Evolutionary conservation across 257 asterid species (phyloP).

Genomic region (Vinca minor): DNA sequence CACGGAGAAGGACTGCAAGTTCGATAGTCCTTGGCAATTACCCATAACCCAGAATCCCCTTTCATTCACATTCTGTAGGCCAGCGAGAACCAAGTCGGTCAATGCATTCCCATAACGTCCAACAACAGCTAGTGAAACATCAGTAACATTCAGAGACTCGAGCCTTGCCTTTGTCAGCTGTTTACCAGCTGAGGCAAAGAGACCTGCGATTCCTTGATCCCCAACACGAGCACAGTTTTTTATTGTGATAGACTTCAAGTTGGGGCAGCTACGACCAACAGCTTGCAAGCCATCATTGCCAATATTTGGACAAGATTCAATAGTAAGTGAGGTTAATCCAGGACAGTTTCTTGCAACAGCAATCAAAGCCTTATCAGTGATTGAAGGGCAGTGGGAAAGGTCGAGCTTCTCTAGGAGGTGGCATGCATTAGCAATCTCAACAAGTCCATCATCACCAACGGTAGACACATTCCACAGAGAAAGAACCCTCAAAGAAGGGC

Average conservation of each 20-base stretch:
- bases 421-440: constrained; percentile 64
- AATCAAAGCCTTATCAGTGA: constrained; percentile 57
- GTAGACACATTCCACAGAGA: constrained; percentile 75
- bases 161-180: constrained; percentile 49
- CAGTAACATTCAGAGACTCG: constrained; percentile 52
- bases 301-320: constrained; percentile 79
- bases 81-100: constrained; percentile 43
- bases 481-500: constrained; percentile 63
- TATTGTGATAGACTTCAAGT: constrained; percentile 44
- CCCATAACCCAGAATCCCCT: constrained; percentile 99
- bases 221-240: constrained; percentile 63
- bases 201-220: constrained; percentile 62
- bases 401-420: constrained; percentile 74
- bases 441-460: constrained; percentile 62
- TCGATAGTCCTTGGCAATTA: constrained; percentile 58
- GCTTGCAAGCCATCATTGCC: constrained; percentile 66
- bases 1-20: constrained; percentile 57
- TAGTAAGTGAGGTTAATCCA: constrained; percentile 44
- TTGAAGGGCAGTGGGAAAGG: constrained; percentile 55
- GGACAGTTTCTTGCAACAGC: constrained; percentile 68
- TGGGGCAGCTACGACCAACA: constrained; percentile 50
- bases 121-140: constrained; percentile 77
- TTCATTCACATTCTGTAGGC: constrained; percentile 65
- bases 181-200: constrained; percentile 63
- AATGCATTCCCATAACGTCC: constrained; percentile 71